phyloP scores from a whole-genome alignment of 108 stramenopile genomes.

The Schizochytrium sp. region DNA sequence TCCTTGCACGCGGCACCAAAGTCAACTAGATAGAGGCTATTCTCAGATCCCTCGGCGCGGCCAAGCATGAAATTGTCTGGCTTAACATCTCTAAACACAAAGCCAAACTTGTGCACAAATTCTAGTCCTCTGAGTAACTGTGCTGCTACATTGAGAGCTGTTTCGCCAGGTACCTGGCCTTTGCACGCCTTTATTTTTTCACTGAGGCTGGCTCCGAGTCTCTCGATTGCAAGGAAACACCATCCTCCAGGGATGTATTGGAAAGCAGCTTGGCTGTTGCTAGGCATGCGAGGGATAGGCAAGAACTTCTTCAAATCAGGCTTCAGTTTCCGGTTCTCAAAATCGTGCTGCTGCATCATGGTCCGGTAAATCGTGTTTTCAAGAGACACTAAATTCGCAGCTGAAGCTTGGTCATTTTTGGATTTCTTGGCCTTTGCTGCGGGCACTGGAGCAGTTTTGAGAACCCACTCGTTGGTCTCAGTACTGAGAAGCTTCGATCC shows the following conservation, averaged over 20 bases:
- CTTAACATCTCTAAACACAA: conserved; percentile 29
- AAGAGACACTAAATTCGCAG: neutral
- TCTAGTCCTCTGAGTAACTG: conserved; percentile 11
- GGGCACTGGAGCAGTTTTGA: neutral
- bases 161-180: neutral
- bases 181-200: neutral
- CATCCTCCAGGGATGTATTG: conserved; percentile 11
- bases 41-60: neutral
- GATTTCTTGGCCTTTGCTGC: neutral
- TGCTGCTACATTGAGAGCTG: conserved; percentile 38
- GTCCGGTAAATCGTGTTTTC: conserved; percentile 17
- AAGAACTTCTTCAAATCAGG: neutral
- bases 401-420: neutral
- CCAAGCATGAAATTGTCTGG: conserved; percentile 39
- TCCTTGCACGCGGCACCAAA: conserved; percentile 52
- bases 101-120: neutral
- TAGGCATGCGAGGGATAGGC: neutral
- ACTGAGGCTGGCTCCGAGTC: neutral
- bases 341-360: conserved; percentile 9
- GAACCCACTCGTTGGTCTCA: neutral
- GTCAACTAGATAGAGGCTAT: neutral
- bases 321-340: neutral
- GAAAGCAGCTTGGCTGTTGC: neutral
- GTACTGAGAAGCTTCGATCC: neutral
- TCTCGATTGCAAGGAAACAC: conserved; percentile 27